phyloP scores from a whole-genome alignment of 495 filamentous ascomycete species.

The Cercophora sp. region DNA sequence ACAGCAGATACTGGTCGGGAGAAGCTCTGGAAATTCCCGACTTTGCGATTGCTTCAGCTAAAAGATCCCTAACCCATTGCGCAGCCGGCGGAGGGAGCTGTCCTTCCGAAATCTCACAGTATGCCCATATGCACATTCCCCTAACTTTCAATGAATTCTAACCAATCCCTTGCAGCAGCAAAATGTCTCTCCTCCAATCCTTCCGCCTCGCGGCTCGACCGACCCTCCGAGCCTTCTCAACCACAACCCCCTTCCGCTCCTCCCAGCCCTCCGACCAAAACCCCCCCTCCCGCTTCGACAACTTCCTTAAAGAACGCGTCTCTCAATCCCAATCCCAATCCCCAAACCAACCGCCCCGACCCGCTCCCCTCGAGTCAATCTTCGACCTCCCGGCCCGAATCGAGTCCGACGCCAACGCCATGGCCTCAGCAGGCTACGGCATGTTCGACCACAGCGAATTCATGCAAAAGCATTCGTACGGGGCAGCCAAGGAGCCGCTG shows the following conservation, averaged over 20 bases:
- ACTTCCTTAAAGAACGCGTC: too few relatives aligned
- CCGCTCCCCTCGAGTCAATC: neutral
- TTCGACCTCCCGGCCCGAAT: constrained; percentile 1
- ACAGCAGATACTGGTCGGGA: neutral
- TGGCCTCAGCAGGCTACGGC: constrained; percentile 8
- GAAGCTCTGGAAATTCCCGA: constrained; percentile 5
- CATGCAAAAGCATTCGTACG: too few relatives aligned
- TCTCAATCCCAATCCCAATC: too few relatives aligned
- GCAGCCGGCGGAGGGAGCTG: neutral
- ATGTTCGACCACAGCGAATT: too few relatives aligned
- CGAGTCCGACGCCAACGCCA: constrained; percentile 9
- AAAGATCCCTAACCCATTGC: neutral
- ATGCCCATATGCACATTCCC: neutral
- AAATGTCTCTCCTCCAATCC: constrained; percentile 26
- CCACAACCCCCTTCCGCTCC: constrained; percentile 8
- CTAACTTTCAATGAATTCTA: neutral
- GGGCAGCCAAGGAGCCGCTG: constrained; percentile 14
- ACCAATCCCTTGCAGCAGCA: neutral
- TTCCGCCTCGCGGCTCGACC: constrained; percentile 24
- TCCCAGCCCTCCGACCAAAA: neutral
- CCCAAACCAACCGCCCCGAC: neutral
- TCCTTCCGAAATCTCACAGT: constrained; percentile 12
- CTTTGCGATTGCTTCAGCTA: neutral
- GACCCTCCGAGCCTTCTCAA: constrained; percentile 14
- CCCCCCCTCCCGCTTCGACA: neutral